phyloP scores from a whole-genome alignment of 1,284 basidiomycete genomes.

The Ceraceosorus guamensis region DNA sequence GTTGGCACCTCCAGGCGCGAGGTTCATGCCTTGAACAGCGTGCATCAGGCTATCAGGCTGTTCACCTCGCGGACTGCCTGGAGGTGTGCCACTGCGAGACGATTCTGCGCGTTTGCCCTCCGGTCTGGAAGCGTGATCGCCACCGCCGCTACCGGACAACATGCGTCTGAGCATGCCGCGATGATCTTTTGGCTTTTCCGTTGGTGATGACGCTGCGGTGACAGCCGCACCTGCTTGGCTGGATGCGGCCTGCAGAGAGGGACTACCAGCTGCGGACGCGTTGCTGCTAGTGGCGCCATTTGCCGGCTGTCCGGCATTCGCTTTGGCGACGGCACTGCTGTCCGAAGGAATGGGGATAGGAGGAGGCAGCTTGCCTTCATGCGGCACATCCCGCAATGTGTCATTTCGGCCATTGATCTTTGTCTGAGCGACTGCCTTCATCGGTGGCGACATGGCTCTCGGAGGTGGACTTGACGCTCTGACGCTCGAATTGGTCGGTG shows the following conservation, averaged over 20 bases:
- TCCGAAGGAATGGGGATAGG: too few species aligned
- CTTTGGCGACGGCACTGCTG: constrained; percentile 2
- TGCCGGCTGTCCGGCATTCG: background rate
- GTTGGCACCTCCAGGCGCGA: constrained; percentile 6
- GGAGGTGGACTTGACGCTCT: constrained; percentile 29
- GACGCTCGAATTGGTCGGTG: constrained; percentile 1
- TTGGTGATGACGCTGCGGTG: background rate
- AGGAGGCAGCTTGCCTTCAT: too few species aligned
- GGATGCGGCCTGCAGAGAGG: background rate
- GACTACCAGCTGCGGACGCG: background rate
- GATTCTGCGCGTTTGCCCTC: constrained; percentile 7
- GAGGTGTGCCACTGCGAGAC: constrained; percentile 21
- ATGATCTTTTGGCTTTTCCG: constrained; percentile 31
- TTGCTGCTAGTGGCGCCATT: background rate
- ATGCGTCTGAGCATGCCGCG: constrained; percentile 42
- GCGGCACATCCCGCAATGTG: background rate
- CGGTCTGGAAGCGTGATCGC: constrained; percentile 20
- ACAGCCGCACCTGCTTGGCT: background rate
- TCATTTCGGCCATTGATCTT: constrained; percentile 25
- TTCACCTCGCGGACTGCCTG: constrained; percentile 28
- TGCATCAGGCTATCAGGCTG: constrained; percentile 18
- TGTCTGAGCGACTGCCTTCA: constrained; percentile 20
- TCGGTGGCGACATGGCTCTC: constrained; percentile 29
- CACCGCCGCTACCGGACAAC: constrained; percentile 19
- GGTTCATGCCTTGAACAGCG: constrained; percentile 25